Conservation (phyloP, 2,329 filamentous ascomycete species). For the Coniochaeta prunicola region DNA sequence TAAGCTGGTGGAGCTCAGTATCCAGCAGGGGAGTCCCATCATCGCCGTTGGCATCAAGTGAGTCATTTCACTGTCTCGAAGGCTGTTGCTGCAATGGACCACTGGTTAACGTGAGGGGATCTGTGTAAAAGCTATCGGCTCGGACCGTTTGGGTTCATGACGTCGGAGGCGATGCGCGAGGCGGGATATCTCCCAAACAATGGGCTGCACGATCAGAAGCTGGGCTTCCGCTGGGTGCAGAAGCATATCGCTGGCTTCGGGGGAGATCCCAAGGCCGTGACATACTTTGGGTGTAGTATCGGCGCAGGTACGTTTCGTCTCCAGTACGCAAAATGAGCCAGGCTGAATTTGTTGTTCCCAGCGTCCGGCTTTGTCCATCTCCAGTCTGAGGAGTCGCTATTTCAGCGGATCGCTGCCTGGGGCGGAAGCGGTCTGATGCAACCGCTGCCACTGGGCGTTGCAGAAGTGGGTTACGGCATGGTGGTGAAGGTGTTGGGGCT, state of each 20-base stretch:
- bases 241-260: constrained; percentile 25
- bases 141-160: constrained; percentile 35
- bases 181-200: constrained; percentile 37
- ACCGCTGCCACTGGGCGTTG: neutral
- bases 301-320: constrained; percentile 29
- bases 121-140: constrained; percentile 34
- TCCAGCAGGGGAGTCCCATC: constrained; percentile 33
- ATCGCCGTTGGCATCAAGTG: constrained; percentile 38
- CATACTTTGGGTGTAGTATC: constrained; percentile 36
- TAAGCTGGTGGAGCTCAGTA: constrained; percentile 35
- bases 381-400: constrained; percentile 1
- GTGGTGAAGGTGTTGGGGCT: neutral
- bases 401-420: neutral
- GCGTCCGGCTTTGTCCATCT: constrained; percentile 4
- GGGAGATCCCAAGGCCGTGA: constrained; percentile 23
- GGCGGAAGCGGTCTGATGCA: constrained; percentile 4
- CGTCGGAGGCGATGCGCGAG: constrained; percentile 36
- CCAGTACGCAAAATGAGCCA: neutral
- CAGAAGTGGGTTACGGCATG: neutral
- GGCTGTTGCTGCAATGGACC: neutral
- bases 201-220: constrained; percentile 30
- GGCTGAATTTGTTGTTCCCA: neutral
- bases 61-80: constrained; percentile 4
- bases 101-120: neutral
- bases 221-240: constrained; percentile 24